Base-by-base conservation (phyloP, 495 filamentous ascomycete species). In the Cladorrhinum samala region DNA sequence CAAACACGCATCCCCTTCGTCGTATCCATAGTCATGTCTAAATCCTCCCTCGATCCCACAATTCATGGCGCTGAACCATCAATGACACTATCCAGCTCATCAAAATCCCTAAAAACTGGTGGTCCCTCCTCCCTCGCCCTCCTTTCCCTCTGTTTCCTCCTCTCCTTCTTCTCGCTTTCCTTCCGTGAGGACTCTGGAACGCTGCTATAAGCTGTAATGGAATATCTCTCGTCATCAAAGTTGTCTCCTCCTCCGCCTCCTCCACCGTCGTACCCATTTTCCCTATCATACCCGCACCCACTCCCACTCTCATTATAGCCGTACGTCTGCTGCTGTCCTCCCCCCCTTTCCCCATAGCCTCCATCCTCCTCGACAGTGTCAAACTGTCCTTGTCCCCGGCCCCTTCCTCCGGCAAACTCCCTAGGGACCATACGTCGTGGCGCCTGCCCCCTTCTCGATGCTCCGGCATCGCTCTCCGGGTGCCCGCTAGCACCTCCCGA, bases 31-130 rank as follows among this genome's bases (percentile, higher is more conserved):
- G n/a, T n/a, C n/a, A n/a, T n/a, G n/a, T n/a, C n/a, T n/a, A n/a
- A n/a, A n/a, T n/a, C n/a, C n/a, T n/a, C n/a, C n/a, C n/a, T 19
- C 18, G 1, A 20, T 24, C 19, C 7, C 18, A 23, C 6, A 19
- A 3, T 23, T 47, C 45, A 47, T 13, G 45, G 45, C 13, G 45
- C 45, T 27, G 25, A n/a, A 47, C 30, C 45, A 56, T 61, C 62
- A 50, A 65, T 61, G 41, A 64, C 61, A 40, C 11, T 33, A 33
- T 69, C 68, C 38, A 75, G 56, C 55, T 71, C 72, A 44, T 75
- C 72, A 54, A 75, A 75, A 52, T 75, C 72, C 52, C 66, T 58
- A 42, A 75, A 73, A 46, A 72, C 58, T 8, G 68, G 72, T 4
- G 60, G 67, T 40, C 64, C 49, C 27, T 14, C 45, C 13, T 39